Base-by-base conservation (phyloP, 164 flowering plant species). In the Cinnamomum chago region DNA sequence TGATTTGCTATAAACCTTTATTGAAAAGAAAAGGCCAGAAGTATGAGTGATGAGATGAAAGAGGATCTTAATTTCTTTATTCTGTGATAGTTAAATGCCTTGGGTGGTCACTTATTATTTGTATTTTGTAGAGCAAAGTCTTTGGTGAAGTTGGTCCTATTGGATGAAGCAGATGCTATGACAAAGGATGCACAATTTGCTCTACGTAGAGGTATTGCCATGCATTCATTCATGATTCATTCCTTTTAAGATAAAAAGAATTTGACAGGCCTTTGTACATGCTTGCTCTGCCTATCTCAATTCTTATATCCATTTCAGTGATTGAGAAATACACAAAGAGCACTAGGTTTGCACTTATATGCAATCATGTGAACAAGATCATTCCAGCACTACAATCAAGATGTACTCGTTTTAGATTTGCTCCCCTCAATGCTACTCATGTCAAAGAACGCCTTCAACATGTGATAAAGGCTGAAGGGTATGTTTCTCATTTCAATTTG, bases 161-260 rank as follows among this genome's bases (percentile, higher is more conserved):
- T 95, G 74, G 99, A 93, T 78, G 99, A 95, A 78, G 92, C 99
- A 62, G 99, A 95, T 84, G 99, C 99, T 47, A 95, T 95, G 99
- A 95, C 99, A 52, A 95, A 95, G 83, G 99, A 95, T 82, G 98
- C 99, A 62, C 98, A 95, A 72, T 95, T 95, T 85, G 99, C 99
- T 62, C 79, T 95, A 72, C 95, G 99, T 60, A 86, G 99, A 88
- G 98, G 99, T 92, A 69, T 51, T 74, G 40, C 51, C 14, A 17
- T 24, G 17, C 25, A 15, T 20, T 3, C 67, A 9, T 67, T 50
- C 30, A 15, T 0, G 65, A 51, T 47, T 52, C 62, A 9, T 24
- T 62, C 58, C 55, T 55, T 30, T 47, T 23, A 7, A 18, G 11
- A 55, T 55, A 55, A 20, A 55, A 55, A 20, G 60, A 55, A 55